Evolutionary conservation across 768 basidiomycete species (phyloP), one percentile per base, ranked within the genome.

Genomic region (Auricularia auricula-judae): DNA sequence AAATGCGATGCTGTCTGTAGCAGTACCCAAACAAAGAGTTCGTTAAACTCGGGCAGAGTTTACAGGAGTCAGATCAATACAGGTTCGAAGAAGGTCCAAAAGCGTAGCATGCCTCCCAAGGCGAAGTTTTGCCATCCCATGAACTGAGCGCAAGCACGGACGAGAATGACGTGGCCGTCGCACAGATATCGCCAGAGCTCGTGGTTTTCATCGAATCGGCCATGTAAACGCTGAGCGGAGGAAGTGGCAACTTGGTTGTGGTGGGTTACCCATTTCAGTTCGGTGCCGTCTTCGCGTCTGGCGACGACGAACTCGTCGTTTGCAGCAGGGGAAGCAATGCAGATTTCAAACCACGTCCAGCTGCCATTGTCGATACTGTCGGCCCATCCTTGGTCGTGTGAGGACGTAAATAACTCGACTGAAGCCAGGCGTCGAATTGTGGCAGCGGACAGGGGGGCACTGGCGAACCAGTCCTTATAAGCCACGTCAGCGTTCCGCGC

Each of bases 331-430:
- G 18, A 21, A 23, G 43, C 35, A 44, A 68, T 54, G 34, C 63
- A 63, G 35, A 68, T 18, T 29, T 68, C 67, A 43, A 68, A 68
- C 67, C 67, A 68, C 35, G 63, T 68, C 66, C 63, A 68, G 44
- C 64, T 68, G 29, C 64, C 66, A 5, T 47, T 23, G 34, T 11
- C 23, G 1, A n/a, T 36, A 18, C 64, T 34, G 34, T 35, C 64
- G 21, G 43, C 63, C 62, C 67, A 66, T 7, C 67, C 67, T 44
- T 68, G 67, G 64, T 68, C 64, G 36, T 61, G 66, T 3, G 67
- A 68, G 5, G 34, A 18, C 2, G 67, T 68, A 12, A 21, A 53
- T 12, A 68, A 39, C 53, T 62, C 60, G 16, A 67, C 63, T 4
- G 58, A 23, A 18, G 61, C 33, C 5, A 63, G 23, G 11, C 60